Base-by-base conservation (phyloP, 1,139 yeast species). In the Geotrichum klebahnii region DNA sequence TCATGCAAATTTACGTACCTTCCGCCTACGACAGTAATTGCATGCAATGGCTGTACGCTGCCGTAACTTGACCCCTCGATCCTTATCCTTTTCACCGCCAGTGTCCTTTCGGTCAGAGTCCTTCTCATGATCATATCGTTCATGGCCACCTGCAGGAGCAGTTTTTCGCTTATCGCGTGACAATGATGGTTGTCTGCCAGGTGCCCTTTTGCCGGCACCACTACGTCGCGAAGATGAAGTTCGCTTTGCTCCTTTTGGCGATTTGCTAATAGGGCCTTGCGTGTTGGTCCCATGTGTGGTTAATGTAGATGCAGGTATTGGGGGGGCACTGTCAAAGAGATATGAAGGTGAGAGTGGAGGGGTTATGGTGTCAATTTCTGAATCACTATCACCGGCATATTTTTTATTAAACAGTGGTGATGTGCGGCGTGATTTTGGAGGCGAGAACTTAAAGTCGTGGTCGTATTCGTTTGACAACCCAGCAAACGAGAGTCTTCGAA, bases 31-130 rank as follows among this genome's bases (percentile, higher is more conserved):
- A 48, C 67, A 64, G 47, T 64, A 63, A 38, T 64, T 61, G 51
- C 67, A 64, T 5, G 67, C 67, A 19, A 64, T 62, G 5, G 67
- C 65, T 10, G 65, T 61, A 20, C 67, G 52, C 48, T 64, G 65
- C 12, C 64, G 55, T 2, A 46, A 37, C 22, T 46, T 46, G 36
- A 40, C 44, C 28, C 44, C 28, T 20, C 36, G 31, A 10, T 40
- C 44, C n/a, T 40, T 40, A 12, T 39, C 43, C 23, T 12, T 39
- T 24, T 40, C 44, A n/a, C 44, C 44, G 3, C 44, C 44, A 8
- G 36, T 20, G 16, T 24, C 44, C 10, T 23, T 10, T 9, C 20
- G 9, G 23, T 24, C 44, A 8, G 26, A 31, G 17, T 40, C 33
- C 16, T 20, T 29, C 2, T 31, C 36, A 2, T 6, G 10, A 26